Base-by-base conservation (phyloP, 75 land plant species). In the Ceratopteris richardii region DNA sequence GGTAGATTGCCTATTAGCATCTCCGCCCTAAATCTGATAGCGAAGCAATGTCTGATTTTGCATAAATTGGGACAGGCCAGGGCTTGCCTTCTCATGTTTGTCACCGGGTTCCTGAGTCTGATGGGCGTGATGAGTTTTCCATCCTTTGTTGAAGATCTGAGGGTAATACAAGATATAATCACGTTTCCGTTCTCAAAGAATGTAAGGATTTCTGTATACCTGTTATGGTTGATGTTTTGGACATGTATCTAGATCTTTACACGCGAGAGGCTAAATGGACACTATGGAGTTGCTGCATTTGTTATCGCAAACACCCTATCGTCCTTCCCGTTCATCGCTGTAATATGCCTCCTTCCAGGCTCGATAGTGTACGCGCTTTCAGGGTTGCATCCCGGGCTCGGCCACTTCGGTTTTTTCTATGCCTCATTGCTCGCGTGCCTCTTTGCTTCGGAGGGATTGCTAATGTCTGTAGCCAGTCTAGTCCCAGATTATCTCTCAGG, bases 111-210 rank as follows among this genome's bases (percentile, higher is more conserved):
- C 26, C 77, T 88, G 24, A 84, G 88, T 18, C 84, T 88, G 71
- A 84, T 88, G 93, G 69, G 87, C 26, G 83, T 87, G 25, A 84
- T 87, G 48, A 86, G 91, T 46, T 87, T 87, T 58, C 91, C 91
- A 53, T 87, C 90, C 0, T 82, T 82, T 57, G 76, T 86, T 4
- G 81, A 78, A 43, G 85, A 70, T 36, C 64, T 70, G 72, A 69
- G 63, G 72, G 72, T 69, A 46, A 46, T 46, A n/a, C 4, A 20
- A 14, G 4, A n/a, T 4, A 2, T 2, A 14, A 2, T 20, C 21
- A 46, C 14, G 42, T 40, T 9, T 40, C 14, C 12, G 14, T 40
- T 40, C 9, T n/a, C 21, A 17, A 46, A 46, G 48, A 5, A 17
- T 17, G 17, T 14, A 20, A 17, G 48, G 14, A 2, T n/a, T 14